Base-by-base conservation (phyloP, 2,329 filamentous ascomycete species). In the Claviceps sp. region DNA sequence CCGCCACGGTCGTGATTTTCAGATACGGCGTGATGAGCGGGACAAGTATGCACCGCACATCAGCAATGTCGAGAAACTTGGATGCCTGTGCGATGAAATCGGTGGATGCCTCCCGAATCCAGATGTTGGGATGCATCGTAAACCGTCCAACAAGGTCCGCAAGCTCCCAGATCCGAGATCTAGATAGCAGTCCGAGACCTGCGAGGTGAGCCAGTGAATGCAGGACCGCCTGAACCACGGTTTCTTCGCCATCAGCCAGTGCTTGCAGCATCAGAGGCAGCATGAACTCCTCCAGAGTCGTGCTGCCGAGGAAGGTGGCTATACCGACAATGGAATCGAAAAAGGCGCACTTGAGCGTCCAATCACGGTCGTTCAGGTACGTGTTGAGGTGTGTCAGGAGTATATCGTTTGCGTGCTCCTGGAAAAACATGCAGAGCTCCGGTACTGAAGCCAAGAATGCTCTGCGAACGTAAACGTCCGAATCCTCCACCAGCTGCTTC, bases 251-350 rank as follows among this genome's bases (percentile, higher is more conserved):
- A 58, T 98, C 93, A 0, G 89, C 89, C 60, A 98, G 73, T 7
- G 93, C 91, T 66, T 96, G 93, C 3, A 96, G 79, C 89, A 98
- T 96, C 14, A 98, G 74, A 0, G 94, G 93, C 26, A 98, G 70
- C 57, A 97, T 95, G 60, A 96, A 98, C 59, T 95, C 89, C 66
- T 98, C 93, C 37, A 98, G 71, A 58, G 85, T 94, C 38, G 84
- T 87, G 54, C 87, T 89, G 30, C 93, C 93, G 38, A 97, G 80
- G 59, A 95, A 95, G 1, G 87, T 81, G 4, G 90, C 88, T 57
- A 98, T 90, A 3, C 90, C 91, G 16, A 97, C 88, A 26, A 97
- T 89, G 0, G 89, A 88, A 62, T 95, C 90, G 61, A 98, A 96
- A 64, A 97, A 97, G 2, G 91, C 89, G 61, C 89, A 96, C 66